Evolutionary conservation across 768 basidiomycete genomes (phyloP).

Genomic region (Termitomyces sp.): DNA sequence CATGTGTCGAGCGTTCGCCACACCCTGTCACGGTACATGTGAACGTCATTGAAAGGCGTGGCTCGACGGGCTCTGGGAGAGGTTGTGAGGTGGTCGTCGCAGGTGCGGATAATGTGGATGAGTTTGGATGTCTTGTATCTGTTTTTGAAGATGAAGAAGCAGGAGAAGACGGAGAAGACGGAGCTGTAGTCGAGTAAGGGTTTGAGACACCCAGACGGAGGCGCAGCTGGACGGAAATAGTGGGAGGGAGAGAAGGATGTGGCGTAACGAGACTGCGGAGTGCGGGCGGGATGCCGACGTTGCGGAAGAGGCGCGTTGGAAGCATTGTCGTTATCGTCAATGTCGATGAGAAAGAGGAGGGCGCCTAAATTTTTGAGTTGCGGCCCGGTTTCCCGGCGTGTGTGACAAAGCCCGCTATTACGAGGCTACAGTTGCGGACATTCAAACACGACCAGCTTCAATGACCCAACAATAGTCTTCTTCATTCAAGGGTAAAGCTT

Average conservation of each 20-base stretch:
- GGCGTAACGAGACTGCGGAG: conserved; percentile 35
- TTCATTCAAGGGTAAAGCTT: no score
- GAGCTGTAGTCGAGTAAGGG: conserved; percentile 7
- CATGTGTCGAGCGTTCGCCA: conserved; percentile 73
- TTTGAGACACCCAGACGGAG: conserved; percentile 22
- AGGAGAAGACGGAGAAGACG: not conserved
- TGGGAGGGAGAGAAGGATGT: conserved; percentile 27
- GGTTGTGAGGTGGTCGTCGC: conserved; percentile 19
- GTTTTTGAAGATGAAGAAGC: not conserved
- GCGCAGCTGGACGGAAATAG: conserved; percentile 26
- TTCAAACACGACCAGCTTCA: no score
- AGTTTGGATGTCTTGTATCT: not conserved
- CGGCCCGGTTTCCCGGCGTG: not conserved
- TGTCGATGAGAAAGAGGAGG: not conserved
- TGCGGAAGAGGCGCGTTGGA: conserved; percentile 39
- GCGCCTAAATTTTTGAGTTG: not conserved
- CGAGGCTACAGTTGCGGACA: no score
- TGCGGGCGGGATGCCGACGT: conserved; percentile 36
- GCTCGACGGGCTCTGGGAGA: conserved; percentile 42
- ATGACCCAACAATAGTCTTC: no score
- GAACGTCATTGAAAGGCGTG: conserved; percentile 70
- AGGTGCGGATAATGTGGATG: conserved; percentile 2
- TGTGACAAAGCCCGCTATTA: no score
- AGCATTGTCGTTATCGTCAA: conserved; percentile 27
- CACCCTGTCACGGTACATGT: conserved; percentile 81